Evolutionary conservation across 257 asterid genomes (phyloP), one percentile per base, ranked within the genome.

Genomic region (Salvia rosmarinus): DNA sequence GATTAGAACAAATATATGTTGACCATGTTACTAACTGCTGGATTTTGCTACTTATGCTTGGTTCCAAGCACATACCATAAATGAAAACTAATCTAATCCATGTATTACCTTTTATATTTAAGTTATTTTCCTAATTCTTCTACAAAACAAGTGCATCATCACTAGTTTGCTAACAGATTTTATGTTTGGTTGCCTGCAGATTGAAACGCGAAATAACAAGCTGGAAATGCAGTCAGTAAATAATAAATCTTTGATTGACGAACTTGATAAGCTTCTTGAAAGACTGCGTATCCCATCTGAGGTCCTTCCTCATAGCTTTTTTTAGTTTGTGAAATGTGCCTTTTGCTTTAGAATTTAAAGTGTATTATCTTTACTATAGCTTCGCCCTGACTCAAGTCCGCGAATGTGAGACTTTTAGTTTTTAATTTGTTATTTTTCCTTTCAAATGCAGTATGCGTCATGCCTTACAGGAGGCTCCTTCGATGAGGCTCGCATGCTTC

Each of bases 141-240:
- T 25, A 69, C 35, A 46, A 25, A 56, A 20, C 46, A 42, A 56
- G 57, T 62, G 64, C 44, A 67, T 61, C 35, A 16, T 66, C 55
- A 57, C 23, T 75, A 68, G 59, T 75, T 69, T 74, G 67, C 79
- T 78, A 65, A 75, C 70, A 55, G 62, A 35, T 40, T 72, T 5
- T 67, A 42, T 79, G 46, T 58, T 77, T 68, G 76, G 59, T 58
- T 67, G 47, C 68, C 68, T 81, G 87, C 97, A 95, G 99, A 95
- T 95, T 77, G 99, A 95, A 86, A 87, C 87, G 52, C 95, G 98
- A 17, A 95, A 95, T 79, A 95, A 95, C 89, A 91, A 95, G 86
- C 87, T 95, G 84, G 99, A 91, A 82, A 87, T 91, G 98, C 99
- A 89, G 85, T 91, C 99, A 6, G 96, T 90, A 61, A 95, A 95